phyloP scores from a whole-genome alignment of 192 early-diverging fungal species.

The Backusella liffmaniae region DNA sequence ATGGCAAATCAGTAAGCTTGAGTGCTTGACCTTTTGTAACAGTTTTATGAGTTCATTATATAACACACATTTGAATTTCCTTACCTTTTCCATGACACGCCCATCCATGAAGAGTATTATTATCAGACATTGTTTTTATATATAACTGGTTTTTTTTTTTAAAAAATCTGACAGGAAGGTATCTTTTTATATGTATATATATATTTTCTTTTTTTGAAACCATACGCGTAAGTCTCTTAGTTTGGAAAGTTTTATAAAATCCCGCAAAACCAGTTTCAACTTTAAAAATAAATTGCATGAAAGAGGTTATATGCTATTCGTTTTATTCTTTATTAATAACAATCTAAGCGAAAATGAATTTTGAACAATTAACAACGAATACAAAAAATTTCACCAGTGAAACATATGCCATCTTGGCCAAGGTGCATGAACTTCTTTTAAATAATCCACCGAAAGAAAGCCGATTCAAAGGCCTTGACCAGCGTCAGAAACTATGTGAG shows the following conservation, averaged over 20 bases:
- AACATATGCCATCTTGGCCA: too few species aligned
- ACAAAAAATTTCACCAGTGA: too few species aligned
- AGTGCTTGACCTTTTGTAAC: neutral
- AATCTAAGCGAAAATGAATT: too few species aligned
- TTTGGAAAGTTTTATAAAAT: neutral
- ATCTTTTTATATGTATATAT: neutral
- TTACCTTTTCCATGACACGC: conserved; percentile 26
- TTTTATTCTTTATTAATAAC: too few species aligned
- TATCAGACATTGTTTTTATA: conserved; percentile 6
- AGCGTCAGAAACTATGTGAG: too few species aligned
- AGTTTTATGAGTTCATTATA: neutral
- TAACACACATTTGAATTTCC: neutral
- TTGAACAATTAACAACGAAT: too few species aligned
- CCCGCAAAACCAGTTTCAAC: neutral
- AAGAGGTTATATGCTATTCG: too few species aligned
- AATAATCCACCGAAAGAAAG: too few species aligned
- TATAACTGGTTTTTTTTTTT: neutral
- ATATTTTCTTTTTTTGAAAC: neutral
- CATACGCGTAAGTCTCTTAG: neutral
- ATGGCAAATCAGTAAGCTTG: neutral
- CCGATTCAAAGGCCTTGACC: too few species aligned
- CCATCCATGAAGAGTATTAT: conserved; percentile 24
- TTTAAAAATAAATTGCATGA: too few species aligned
- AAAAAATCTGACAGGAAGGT: neutral
- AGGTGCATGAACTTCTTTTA: too few species aligned